phyloP scores from a whole-genome alignment of 2,329 filamentous ascomycete genomes.

The Alternaria sp. region DNA sequence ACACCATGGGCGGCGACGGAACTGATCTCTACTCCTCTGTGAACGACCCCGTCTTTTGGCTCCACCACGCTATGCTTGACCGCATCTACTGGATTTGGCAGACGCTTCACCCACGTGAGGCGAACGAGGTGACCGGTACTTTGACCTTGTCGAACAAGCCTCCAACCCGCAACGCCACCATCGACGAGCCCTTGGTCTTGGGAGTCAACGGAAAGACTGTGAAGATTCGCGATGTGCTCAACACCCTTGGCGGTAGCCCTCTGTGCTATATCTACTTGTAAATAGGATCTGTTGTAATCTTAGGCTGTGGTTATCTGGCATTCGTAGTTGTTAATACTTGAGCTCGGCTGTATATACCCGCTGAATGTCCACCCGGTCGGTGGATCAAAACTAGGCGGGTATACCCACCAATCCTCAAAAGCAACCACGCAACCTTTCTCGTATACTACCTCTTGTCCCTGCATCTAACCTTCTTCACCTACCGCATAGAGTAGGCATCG shows the following conservation, averaged over 20 bases:
- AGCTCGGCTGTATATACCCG: neutral
- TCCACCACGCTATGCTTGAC: constrained; percentile 10
- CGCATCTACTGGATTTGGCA: constrained; percentile 9
- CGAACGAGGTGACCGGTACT: constrained; percentile 6
- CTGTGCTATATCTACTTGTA: constrained; percentile 4
- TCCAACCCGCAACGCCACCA: constrained; percentile 5
- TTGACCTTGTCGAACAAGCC: constrained; percentile 2
- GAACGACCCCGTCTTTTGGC: constrained; percentile 5
- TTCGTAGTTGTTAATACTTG: neutral
- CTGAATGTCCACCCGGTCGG: neutral
- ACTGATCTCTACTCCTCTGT: constrained; percentile 8
- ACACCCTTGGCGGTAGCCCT: constrained; percentile 4
- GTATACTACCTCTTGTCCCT: neutral
- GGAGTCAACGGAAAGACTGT: constrained; percentile 4
- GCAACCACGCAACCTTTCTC: constrained; percentile 21
- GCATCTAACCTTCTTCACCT: neutral
- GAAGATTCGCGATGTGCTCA: constrained; percentile 3
- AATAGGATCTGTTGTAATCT: neutral
- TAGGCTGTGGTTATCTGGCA: neutral
- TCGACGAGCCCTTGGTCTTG: constrained; percentile 7
- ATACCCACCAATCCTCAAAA: constrained; percentile 16
- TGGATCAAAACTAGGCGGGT: constrained; percentile 4
- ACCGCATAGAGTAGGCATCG: constrained; percentile 14
- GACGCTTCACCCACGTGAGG: constrained; percentile 5
- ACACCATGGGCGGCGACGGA: constrained; percentile 5